Base-by-base conservation (phyloP, 768 basidiomycete genomes). In the Lactarius evosmus region DNA sequence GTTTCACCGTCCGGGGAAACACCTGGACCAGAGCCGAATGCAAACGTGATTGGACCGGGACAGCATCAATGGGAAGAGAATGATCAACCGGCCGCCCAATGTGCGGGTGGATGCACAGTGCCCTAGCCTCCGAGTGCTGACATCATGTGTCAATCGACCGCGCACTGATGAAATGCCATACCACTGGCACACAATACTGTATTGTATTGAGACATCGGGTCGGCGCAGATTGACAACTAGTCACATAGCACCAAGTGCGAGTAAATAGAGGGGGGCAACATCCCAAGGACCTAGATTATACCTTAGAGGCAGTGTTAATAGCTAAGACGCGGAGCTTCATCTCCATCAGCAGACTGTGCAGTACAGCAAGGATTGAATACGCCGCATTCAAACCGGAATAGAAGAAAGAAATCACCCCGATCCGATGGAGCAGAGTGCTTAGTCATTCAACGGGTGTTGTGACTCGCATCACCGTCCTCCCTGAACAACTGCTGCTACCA, bases 41-140 rank as follows among this genome's bases (percentile, higher is more conserved):
- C 29, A 29, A 46, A 32, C 14, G 19, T 61, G 29, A 52, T 52
- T 12, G n/a, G 29, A 30, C 44, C 27, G 27, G 46, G 55, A 8
- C n/a, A n/a, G n/a, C 1, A 50, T 12, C 46, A 49, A 25, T 36
- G 29, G 38, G 34, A 50, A 49, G 29, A 49, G 34, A 50, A 49
- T 50, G 29, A 29, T 50, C 36, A 32, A 36, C 36, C 36, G 17
- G 36, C 27, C 19, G 16, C 17, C 22, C 7, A 29, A 16, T 30
- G 38, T 30, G 44, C 32, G 41, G 36, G 3, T 32, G 32, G 19
- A 32, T 19, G 17, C 30, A 33, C 3, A 40, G 56, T 49, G 4
- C n/a, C n/a, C 19, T 54, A 17, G 33, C 44, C 30, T 40, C 58
- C 63, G 63, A 51, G 50, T 22, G 63, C 34, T 60, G 58, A 60